Conservation (phyloP, 495 filamentous ascomycete species). For the Penicillium antarcticum region DNA sequence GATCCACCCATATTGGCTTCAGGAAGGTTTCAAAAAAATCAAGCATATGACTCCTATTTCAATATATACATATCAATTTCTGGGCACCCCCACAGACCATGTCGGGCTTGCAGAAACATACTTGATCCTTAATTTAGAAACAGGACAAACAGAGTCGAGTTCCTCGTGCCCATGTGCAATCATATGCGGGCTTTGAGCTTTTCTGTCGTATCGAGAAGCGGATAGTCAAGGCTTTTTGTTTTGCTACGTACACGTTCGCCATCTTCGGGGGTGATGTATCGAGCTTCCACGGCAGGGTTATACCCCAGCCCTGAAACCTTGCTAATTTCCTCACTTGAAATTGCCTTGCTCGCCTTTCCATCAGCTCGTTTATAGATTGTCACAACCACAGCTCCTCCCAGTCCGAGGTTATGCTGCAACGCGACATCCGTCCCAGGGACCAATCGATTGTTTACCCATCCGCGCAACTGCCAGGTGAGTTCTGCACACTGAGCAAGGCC, state of each 20-base stretch:
- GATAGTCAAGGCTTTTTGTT: conserved; percentile 20
- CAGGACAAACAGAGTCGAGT: no score
- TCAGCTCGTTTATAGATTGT: conserved; percentile 77
- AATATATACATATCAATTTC: no score
- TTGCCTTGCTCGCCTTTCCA: conserved; percentile 44
- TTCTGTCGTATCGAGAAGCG: conserved; percentile 14
- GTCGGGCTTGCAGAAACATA: no score
- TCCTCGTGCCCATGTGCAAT: not conserved
- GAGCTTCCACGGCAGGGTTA: conserved; percentile 76
- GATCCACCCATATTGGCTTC: no score
- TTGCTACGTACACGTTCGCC: conserved; percentile 24
- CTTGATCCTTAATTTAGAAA: no score
- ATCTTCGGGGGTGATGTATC: conserved; percentile 18
- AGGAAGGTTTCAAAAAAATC: no score
- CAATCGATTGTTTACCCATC: conserved; percentile 87
- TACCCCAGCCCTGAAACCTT: conserved; percentile 64
- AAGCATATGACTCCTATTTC: no score
- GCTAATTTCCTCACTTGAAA: conserved; percentile 51
- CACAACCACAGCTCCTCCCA: conserved; percentile 81
- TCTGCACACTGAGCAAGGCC: conserved; percentile 93
- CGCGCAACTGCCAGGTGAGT: conserved; percentile 88
- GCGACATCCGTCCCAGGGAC: conserved; percentile 62
- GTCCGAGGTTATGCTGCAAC: conserved; percentile 81
- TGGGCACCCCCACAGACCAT: no score
- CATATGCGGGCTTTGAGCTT: conserved; percentile 20